phyloP scores from a whole-genome alignment of 352 stramenopile genomes.

The Phytophthora niederhauseri region DNA sequence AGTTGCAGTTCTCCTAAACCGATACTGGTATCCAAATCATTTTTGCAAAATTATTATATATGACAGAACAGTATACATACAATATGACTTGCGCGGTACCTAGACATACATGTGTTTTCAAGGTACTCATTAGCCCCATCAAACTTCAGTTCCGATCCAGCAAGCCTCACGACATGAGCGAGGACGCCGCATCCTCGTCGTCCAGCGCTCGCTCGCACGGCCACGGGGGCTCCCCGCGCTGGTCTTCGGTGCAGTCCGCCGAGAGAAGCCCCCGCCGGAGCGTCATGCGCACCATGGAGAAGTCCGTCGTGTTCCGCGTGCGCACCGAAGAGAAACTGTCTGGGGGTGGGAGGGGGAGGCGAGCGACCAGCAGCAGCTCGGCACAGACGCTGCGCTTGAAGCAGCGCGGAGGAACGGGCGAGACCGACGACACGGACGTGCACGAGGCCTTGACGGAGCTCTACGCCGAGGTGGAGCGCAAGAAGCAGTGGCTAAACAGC shows the following conservation, averaged over 20 bases:
- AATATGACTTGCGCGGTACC: background rate
- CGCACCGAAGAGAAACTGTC: conserved; percentile 32
- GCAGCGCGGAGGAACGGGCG: background rate
- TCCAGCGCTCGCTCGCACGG: conserved; percentile 21
- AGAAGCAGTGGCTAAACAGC: conserved; percentile 41
- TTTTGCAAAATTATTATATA: background rate
- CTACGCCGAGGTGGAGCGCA: conserved; percentile 32
- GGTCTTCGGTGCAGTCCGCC: conserved; percentile 14
- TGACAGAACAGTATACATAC: background rate
- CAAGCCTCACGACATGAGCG: conserved; percentile 15
- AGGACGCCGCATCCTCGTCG: conserved; percentile 29
- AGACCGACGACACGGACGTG: conserved; percentile 31
- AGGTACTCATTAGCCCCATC: background rate
- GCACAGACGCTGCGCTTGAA: conserved; percentile 15
- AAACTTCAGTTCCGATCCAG: conserved; percentile 7
- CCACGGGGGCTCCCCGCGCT: conserved; percentile 11
- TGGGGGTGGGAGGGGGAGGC: conserved; percentile 3
- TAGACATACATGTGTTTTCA: conserved; percentile 5
- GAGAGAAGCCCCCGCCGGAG: conserved; percentile 1
- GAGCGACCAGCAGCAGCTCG: conserved; percentile 13
- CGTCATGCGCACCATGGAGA: conserved; percentile 35
- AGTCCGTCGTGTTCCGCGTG: conserved; percentile 39
- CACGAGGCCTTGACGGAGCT: conserved; percentile 41
- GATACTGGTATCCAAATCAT: conserved; percentile 11
- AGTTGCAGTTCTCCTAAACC: conserved; percentile 21